Conservation (phyloP, 768 basidiomycete genomes). For the Zangia roseola region DNA sequence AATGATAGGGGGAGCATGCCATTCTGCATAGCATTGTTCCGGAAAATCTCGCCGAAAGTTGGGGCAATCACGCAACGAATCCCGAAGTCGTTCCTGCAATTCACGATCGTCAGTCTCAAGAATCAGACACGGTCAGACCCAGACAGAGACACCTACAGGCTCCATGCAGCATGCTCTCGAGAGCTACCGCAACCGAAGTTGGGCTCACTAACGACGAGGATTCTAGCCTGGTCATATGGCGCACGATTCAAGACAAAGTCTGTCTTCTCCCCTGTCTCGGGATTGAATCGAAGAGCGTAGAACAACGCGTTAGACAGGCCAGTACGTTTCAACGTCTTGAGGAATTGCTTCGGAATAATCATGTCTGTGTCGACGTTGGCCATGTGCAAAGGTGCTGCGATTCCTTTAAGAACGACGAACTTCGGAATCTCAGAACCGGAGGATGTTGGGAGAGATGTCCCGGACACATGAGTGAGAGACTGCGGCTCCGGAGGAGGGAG, state of each 20-base stretch:
- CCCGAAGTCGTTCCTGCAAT: slow-evolving; percentile 77
- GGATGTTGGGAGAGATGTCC: slow-evolving; percentile 39
- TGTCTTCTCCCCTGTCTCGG: slow-evolving; percentile 74
- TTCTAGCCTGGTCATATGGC: slow-evolving; percentile 72
- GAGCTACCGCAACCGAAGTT: slow-evolving; percentile 94
- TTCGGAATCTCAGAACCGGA: slow-evolving; percentile 53
- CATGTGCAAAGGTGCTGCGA: slow-evolving; percentile 77
- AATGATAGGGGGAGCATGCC: slow-evolving; percentile 83
- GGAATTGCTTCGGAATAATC: slow-evolving; percentile 93
- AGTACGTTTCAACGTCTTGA: slow-evolving; percentile 89
- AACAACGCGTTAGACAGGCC: slow-evolving; percentile 84
- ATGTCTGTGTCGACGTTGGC: slow-evolving; percentile 91
- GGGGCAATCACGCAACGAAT: slow-evolving; percentile 87
- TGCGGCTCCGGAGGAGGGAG: slow-evolving; percentile 53
- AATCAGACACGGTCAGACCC: not conserved
- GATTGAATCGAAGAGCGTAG: slow-evolving; percentile 75
- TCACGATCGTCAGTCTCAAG: slow-evolving; percentile 1
- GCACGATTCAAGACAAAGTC: slow-evolving; percentile 83
- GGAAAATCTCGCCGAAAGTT: slow-evolving; percentile 90
- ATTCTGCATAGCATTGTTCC: slow-evolving; percentile 88
- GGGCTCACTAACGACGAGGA: slow-evolving; percentile 79
- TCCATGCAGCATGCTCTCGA: slow-evolving; percentile 90
- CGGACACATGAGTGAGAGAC: slow-evolving; percentile 33
- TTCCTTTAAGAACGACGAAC: slow-evolving; percentile 70
- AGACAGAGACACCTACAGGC: slow-evolving; percentile 51